phyloP scores from a whole-genome alignment of 2,329 filamentous ascomycete genomes.

The Colletotrichum sp. region DNA sequence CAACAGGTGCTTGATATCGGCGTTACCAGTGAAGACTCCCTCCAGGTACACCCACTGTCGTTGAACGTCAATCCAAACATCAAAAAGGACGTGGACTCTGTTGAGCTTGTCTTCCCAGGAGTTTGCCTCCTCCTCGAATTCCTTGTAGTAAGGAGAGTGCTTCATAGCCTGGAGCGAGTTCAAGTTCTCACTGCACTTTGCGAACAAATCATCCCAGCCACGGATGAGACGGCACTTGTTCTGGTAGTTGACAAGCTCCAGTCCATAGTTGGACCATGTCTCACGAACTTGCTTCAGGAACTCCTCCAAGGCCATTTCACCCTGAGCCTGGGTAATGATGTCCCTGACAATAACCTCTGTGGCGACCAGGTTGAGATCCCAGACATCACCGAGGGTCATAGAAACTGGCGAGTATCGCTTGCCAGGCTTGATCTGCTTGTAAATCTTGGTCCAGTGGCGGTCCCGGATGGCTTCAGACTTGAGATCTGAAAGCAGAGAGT shows the following conservation, averaged over 20 bases:
- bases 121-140: slow-evolving; percentile 97
- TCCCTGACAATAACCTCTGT: slow-evolving; percentile 89
- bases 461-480: slow-evolving; percentile 97
- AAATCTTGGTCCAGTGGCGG: slow-evolving; percentile 97
- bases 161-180: slow-evolving; percentile 99
- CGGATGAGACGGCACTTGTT: slow-evolving; percentile 97
- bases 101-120: slow-evolving; percentile 99
- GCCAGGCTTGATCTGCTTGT: slow-evolving; percentile 90
- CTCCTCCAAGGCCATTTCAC: slow-evolving; percentile 97
- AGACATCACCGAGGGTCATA: slow-evolving; percentile 97
- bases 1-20: slow-evolving; percentile 96
- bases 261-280: slow-evolving; percentile 92
- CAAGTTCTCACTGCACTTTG: slow-evolving; percentile 96
- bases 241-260: slow-evolving; percentile 96
- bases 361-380: slow-evolving; percentile 90
- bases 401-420: slow-evolving; percentile 94
- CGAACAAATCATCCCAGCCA: slow-evolving; percentile 97
- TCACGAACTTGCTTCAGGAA: slow-evolving; percentile 96
- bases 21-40: slow-evolving; percentile 97
- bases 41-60: slow-evolving; percentile 99
- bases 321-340: slow-evolving; percentile 94
- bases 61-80: slow-evolving; percentile 99
- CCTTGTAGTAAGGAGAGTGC: slow-evolving; percentile 98
- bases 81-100: slow-evolving; percentile 94
- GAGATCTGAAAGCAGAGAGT: slow-evolving; percentile 83